Evolutionary conservation across 495 filamentous ascomycete species (phyloP), one percentile per base, ranked within the genome.

Genomic region (Talaromyces borbonicus): DNA sequence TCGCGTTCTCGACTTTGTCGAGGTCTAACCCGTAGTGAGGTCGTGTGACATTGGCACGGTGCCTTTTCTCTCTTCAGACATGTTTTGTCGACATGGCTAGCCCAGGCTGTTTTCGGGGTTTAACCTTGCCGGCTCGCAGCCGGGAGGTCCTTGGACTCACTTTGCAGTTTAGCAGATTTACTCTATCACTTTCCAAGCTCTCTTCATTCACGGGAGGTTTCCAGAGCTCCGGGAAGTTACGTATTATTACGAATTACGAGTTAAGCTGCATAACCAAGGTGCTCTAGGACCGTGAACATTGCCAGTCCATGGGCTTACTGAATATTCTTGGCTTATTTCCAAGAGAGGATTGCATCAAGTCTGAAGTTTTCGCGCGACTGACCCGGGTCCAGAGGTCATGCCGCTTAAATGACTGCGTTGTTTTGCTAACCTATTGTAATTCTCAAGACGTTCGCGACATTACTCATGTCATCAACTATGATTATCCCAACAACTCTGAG

Each of bases 401-500:
- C 68, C 71, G 65, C 56, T 68, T 67, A 43, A 38, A 48, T 39
- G n/a, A 20, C 29, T 62, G 58, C 53, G 59, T 63, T 62, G 53
- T 59, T 69, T 64, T 66, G 87, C 90, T 97, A 95, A 96, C 87
- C 71, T 76, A 64, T 66, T 56, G 63, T 52, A 48, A 57, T 53
- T 66, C 43, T 81, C 36, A 95, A 98, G 92, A 98, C 82, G 92
- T 98, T 77, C 89, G 89, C 68, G 90, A 98, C 77, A 98, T 98
- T 71, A 96, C 90, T 68, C 92, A 98, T 73, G 92, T 98, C 72
- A 77, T 98, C 71, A 98, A 98, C 83, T 97, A 96, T 85, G 92
- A 98, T 69, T 95, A 95, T 66, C 92, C 92, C 63, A 96, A 97
- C 77, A 98, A 98, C 75, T 97, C 92, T 68, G 90, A 98, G 68